Evolutionary conservation across 1,284 basidiomycete species (phyloP).

Genomic region (Paramarasmius palmivorus): DNA sequence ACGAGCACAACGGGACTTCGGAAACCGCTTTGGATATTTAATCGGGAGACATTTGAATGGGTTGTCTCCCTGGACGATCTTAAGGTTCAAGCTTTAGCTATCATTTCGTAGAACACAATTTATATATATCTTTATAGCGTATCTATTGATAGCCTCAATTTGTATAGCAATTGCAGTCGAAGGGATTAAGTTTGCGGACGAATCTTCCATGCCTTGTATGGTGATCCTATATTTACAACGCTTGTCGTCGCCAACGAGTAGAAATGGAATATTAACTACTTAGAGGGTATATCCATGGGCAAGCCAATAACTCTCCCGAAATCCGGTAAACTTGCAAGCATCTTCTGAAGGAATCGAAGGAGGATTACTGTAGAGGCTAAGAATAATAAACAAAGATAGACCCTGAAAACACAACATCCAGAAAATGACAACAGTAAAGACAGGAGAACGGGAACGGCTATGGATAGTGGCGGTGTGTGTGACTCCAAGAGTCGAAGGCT

Average conservation of each 20-base stretch:
- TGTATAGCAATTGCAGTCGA: too few species aligned
- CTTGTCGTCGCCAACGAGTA: too few species aligned
- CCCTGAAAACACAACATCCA: not conserved
- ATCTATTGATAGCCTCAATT: too few species aligned
- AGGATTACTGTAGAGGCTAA: not conserved
- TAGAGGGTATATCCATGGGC: not conserved
- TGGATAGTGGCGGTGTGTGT: not conserved
- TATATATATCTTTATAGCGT: too few species aligned
- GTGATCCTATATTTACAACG: too few species aligned
- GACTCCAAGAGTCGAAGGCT: not conserved
- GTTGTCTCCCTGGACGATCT: not conserved
- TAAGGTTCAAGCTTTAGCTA: too few species aligned
- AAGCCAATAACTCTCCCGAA: not conserved
- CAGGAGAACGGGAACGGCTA: not conserved
- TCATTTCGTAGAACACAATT: too few species aligned
- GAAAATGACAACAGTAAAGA: not conserved
- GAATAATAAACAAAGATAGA: not conserved
- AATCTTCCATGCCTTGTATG: too few species aligned
- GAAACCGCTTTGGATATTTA: slow-evolving; percentile 13
- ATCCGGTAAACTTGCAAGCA: not conserved
- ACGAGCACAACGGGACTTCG: not conserved
- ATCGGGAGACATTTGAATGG: slow-evolving; percentile 4
- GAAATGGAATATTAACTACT: too few species aligned
- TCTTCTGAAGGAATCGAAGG: not conserved
- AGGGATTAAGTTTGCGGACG: too few species aligned